Evolutionary conservation across 192 early-diverging fungal genomes (phyloP), one percentile per base, ranked within the genome.

Genomic region (Entomortierella chlamydospora): DNA sequence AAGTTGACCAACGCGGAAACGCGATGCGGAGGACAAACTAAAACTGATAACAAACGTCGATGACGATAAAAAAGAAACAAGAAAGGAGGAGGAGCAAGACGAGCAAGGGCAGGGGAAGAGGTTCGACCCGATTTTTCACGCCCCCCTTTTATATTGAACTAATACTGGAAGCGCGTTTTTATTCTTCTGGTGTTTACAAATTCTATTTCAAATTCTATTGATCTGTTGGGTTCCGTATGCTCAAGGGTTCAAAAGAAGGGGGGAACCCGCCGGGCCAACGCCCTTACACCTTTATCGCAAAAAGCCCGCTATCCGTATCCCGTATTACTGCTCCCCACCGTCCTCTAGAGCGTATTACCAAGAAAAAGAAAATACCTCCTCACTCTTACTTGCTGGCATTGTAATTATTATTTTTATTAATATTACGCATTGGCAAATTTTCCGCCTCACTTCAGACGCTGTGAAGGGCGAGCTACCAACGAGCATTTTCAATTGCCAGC

Each of bases 131-230:
- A 18, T 59, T 59, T 59, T 59, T 26, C 57, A 59, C 22, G 39
- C 29, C 57, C 56, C 29, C 33, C 33, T 59, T 59, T 42, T 59
- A 59, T 59, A 42, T 33, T 33, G 30, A 33, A 20, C 55, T 57
- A 30, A 3, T 30, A 54, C 22, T 13, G 25, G 15, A 18, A 54
- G 52, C 52, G 52, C 52, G 52, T 54, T 54, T 54, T 54, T 28
- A 11, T 47, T 37, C 10, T 37, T 37, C 10, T 37, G 10, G 34
- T 37, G 34, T 37, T 37, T 37, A 37, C 4, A 17, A n/a, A 51
- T 51, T 51, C 11, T n/a, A n/a, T 17, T 51, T 29, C 28, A 4
- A 10, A 54, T 30, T 25, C 52, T 54, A 30, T 18, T 54, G 15
- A 25, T 54, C 25, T 54, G 7, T 30, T 54, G 52, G 45, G 12